A percentile compares a stretch with the other conserved stretches of the same genome.
These are phyloP conservation scores for Aureobasidium leucospermi DNA, from an alignment of 2,329 filamentous ascomycete genomes.

Conservation along the genomic window DNA sequence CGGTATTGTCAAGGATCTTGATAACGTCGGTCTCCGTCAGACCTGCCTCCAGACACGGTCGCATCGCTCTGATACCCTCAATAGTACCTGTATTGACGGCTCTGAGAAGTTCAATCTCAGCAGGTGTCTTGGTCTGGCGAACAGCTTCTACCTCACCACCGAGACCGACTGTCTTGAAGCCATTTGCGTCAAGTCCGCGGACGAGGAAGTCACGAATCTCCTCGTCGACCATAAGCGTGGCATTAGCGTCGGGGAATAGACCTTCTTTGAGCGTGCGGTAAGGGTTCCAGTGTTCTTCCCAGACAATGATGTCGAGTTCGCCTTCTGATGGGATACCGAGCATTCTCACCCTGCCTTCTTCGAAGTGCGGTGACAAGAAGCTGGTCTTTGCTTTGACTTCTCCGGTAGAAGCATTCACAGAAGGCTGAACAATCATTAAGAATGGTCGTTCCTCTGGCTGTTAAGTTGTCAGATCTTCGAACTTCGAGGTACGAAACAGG, in stretches of 20 bases:
- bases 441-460: conserved; percentile 55
- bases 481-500: rapidly evolving
- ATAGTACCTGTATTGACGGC: conserved; percentile 60
- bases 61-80: conserved; percentile 52
- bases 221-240: conserved; percentile 56
- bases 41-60: conserved; percentile 46
- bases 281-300: conserved; percentile 60
- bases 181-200: conserved; percentile 46
- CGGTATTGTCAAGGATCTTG: conserved; percentile 47
- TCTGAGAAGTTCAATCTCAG: conserved; percentile 50
- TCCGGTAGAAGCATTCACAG: conserved; percentile 30
- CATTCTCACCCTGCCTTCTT: conserved; percentile 52
- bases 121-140: conserved; percentile 50
- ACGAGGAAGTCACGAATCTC: conserved; percentile 59
- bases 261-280: conserved; percentile 47
- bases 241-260: conserved; percentile 30
- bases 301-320: conserved; percentile 48
- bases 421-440: conserved; percentile 52
- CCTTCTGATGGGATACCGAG: conserved; percentile 49
- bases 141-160: conserved; percentile 50
- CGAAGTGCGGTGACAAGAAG: conserved; percentile 54
- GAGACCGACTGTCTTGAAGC: conserved; percentile 51
- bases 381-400: conserved; percentile 46
- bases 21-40: conserved; percentile 54
- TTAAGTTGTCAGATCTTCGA: neutral